phyloP scores from a whole-genome alignment of 2,329 filamentous ascomycete genomes.

The Hypoxylon sp. region DNA sequence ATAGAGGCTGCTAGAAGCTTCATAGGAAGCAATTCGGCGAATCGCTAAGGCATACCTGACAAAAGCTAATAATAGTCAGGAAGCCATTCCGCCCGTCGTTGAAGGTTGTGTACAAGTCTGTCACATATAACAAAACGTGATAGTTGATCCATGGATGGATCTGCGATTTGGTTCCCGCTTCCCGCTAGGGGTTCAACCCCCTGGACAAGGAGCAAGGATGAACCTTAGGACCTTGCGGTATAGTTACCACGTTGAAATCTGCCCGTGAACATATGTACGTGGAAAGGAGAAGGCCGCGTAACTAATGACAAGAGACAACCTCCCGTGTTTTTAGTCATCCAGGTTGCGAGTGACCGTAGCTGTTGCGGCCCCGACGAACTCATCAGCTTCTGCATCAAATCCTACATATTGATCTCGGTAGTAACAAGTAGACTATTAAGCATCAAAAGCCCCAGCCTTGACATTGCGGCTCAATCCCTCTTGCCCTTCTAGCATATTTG shows the following conservation, averaged over 20 bases:
- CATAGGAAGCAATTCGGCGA: not conserved
- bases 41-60: not conserved
- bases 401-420: not conserved
- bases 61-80: constrained; percentile 2
- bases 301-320: constrained; percentile 2
- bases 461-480: constrained; percentile 33
- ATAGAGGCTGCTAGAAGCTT: not conserved
- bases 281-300: constrained; percentile 11
- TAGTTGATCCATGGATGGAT: constrained; percentile 32
- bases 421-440: not conserved
- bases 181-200: constrained; percentile 32
- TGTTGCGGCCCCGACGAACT: constrained; percentile 4
- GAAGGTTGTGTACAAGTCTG: constrained; percentile 8
- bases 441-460: constrained; percentile 6
- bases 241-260: constrained; percentile 23
- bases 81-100: constrained; percentile 11
- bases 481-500: not conserved
- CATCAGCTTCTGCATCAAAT: not conserved
- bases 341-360: not conserved
- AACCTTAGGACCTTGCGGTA: constrained; percentile 26
- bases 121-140: constrained; percentile 37
- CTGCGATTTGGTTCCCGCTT: constrained; percentile 41
- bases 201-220: constrained; percentile 35
- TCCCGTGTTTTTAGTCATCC: constrained; percentile 12
- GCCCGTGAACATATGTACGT: constrained; percentile 19